phyloP scores from a whole-genome alignment of 1,284 basidiomycete genomes.

The Malassezia globosa region DNA sequence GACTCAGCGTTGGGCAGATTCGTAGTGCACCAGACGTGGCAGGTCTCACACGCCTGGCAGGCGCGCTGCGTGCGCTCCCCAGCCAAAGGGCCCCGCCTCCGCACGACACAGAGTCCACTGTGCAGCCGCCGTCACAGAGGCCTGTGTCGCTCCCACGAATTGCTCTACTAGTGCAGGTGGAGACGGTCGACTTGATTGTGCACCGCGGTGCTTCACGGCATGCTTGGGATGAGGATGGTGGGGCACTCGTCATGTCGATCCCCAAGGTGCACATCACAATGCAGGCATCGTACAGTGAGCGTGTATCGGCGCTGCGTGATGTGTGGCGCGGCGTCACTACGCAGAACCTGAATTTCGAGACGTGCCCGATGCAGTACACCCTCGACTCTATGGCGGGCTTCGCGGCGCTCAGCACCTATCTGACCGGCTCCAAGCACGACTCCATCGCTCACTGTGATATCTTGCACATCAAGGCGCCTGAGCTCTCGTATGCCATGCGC shows the following conservation, averaged over 20 bases:
- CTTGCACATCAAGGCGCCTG: conserved; percentile 1
- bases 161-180: conserved; percentile 17
- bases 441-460: conserved; percentile 9
- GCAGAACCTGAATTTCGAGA: not conserved
- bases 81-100: not conserved
- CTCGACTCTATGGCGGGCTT: conserved; percentile 1
- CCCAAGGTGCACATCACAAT: not conserved
- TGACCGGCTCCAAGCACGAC: not conserved
- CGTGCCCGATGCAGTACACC: conserved; percentile 5
- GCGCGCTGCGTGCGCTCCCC: conserved; percentile 9
- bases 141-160: conserved; percentile 6
- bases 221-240: not conserved
- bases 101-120: too few species aligned
- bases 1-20: conserved; percentile 23
- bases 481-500: not conserved
- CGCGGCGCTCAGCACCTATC: conserved; percentile 10
- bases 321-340: not conserved
- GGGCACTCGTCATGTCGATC: conserved; percentile 1
- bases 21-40: conserved; percentile 19
- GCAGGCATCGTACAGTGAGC: conserved; percentile 10
- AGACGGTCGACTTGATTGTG: conserved; percentile 4
- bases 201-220: not conserved
- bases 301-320: not conserved
- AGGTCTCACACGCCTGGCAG: conserved; percentile 13
- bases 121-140: not conserved